A percentile compares a stretch with the other conserved stretches of the same genome.
Evolutionary conservation across 257 asterid species (phyloP).

Genomic region (Knoxia roxburghii): DNA sequence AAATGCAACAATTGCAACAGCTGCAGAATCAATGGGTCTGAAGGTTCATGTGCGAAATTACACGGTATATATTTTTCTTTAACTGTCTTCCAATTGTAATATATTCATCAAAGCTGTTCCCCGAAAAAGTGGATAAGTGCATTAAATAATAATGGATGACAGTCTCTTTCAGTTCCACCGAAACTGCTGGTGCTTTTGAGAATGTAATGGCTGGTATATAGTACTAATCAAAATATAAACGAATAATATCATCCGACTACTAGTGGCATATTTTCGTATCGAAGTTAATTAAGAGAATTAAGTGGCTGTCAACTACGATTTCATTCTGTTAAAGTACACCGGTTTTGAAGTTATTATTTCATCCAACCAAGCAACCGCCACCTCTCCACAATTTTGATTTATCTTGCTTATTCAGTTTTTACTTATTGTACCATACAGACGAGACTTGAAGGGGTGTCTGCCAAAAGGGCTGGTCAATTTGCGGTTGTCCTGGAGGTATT

Average conservation of each 20-base stretch:
- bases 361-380: neutral
- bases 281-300: neutral
- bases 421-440: constrained; percentile 47
- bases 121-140: neutral
- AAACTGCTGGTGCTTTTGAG: neutral
- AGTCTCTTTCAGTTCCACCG: neutral
- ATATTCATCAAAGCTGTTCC: neutral
- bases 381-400: neutral
- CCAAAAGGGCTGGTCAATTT: constrained; percentile 60
- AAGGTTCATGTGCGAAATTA: constrained; percentile 68
- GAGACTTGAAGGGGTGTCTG: constrained; percentile 76
- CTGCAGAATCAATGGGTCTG: constrained; percentile 75
- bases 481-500: constrained; percentile 92
- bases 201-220: neutral
- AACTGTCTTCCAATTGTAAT: neutral
- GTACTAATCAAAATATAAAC: neutral
- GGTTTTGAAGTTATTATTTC: neutral
- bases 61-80: constrained; percentile 46
- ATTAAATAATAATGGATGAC: neutral
- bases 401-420: constrained; percentile 3
- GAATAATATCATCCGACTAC: neutral
- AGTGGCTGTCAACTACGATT: neutral
- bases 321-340: neutral
- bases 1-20: constrained; percentile 64
- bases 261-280: neutral